These are phyloP conservation scores for Penicillium sp. DNA, from an alignment of 2,329 filamentous ascomycete genomes.

Conservation along the genomic window DNA sequence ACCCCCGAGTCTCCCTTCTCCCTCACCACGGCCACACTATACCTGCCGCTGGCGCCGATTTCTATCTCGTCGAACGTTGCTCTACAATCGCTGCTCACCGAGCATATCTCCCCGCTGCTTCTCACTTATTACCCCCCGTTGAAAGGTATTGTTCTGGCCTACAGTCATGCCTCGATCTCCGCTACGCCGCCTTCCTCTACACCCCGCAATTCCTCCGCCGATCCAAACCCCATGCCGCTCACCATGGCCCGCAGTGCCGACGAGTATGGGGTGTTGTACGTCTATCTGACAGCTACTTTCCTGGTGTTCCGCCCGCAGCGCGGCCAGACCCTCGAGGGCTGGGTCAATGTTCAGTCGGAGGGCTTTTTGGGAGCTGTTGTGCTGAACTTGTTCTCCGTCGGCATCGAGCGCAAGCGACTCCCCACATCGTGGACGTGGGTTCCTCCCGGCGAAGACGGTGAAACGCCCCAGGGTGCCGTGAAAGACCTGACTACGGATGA, in stretches of 20 bases:
- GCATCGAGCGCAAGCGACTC: conserved; percentile 76
- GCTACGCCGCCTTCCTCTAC: conserved; percentile 45
- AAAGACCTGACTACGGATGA: conserved; percentile 37
- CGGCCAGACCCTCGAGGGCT: conserved; percentile 77
- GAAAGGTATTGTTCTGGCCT: conserved; percentile 63
- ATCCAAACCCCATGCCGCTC: conserved; percentile 45
- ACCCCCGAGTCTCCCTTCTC: conserved; percentile 71
- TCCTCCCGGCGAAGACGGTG: conserved; percentile 56
- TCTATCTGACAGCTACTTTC: conserved; percentile 88
- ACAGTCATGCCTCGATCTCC: conserved; percentile 54
- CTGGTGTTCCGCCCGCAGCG: conserved; percentile 78
- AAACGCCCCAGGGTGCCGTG: conserved; percentile 22
- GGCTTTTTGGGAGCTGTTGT: conserved; percentile 88
- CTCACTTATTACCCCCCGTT: conserved; percentile 67
- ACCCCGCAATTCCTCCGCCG: conserved; percentile 33
- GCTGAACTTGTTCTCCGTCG: conserved; percentile 90
- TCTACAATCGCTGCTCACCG: conserved; percentile 63
- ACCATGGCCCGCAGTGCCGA: conserved; percentile 60
- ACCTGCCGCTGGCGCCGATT: conserved; percentile 65
- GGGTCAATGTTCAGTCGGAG: conserved; percentile 83
- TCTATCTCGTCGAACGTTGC: conserved; percentile 59
- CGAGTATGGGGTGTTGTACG: conserved; percentile 85
- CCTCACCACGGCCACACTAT: conserved; percentile 78
- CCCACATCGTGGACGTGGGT: conserved; percentile 83
- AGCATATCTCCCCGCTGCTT: conserved; percentile 67